A percentile compares a stretch with the other conserved stretches of the same genome.
Conservation (phyloP, 768 basidiomycete genomes). For the Boletus rubescentipes region DNA sequence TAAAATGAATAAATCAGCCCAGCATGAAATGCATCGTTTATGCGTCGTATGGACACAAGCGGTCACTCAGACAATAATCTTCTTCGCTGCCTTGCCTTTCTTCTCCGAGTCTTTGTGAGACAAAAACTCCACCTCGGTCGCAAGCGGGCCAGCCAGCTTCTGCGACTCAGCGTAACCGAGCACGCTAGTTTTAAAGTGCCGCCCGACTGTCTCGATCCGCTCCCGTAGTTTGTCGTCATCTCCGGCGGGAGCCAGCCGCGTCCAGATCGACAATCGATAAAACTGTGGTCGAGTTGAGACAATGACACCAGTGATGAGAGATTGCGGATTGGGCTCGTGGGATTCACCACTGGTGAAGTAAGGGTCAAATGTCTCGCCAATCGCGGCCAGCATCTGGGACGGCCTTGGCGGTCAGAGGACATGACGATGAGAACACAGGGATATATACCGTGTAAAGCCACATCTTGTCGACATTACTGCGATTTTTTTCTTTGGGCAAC, state of each 20-base stretch:
- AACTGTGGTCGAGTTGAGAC: slow-evolving; percentile 93
- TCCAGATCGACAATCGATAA: slow-evolving; percentile 98
- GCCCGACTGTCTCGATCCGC: slow-evolving; percentile 81
- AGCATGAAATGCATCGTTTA: slow-evolving; percentile 16
- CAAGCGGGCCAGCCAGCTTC: slow-evolving; percentile 79
- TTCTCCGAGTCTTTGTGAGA: slow-evolving; percentile 95
- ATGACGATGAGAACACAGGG: neutral
- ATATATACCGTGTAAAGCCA: slow-evolving; percentile 91
- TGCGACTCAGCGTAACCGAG: slow-evolving; percentile 77
- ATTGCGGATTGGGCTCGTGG: slow-evolving; percentile 45
- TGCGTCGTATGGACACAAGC: slow-evolving; percentile 15
- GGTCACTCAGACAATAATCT: slow-evolving; percentile 60
- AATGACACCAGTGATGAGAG: slow-evolving; percentile 90
- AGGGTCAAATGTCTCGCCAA: slow-evolving; percentile 98
- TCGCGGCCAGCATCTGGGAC: slow-evolving; percentile 94
- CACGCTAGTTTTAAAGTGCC: slow-evolving; percentile 89
- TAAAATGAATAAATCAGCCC: slow-evolving; percentile 34
- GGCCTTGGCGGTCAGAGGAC: slow-evolving; percentile 1
- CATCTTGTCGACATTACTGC: slow-evolving; percentile 82
- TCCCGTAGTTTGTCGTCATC: slow-evolving; percentile 64
- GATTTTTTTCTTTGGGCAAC: slow-evolving; percentile 93
- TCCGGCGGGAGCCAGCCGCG: slow-evolving; percentile 69
- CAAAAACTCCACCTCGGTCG: slow-evolving; percentile 93
- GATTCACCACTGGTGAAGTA: slow-evolving; percentile 53
- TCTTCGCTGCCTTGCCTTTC: slow-evolving; percentile 83